Evolutionary conservation across 495 filamentous ascomycete species (phyloP), one percentile per base, ranked within the genome.

Genomic region (Barbatosphaeria neglecta): DNA sequence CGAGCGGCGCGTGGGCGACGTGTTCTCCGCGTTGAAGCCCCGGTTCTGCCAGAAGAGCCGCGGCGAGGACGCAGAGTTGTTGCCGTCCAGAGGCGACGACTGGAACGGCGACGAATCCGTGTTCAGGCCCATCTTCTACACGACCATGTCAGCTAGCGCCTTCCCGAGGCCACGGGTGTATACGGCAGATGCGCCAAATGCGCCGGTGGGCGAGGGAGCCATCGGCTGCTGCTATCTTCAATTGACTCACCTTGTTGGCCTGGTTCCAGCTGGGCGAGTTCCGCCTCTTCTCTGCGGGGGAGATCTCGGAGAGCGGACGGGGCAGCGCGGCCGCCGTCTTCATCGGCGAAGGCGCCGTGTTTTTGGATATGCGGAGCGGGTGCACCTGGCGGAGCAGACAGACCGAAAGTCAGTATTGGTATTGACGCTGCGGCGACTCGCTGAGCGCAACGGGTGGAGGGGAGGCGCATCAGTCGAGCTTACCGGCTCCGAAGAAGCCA

Each of bases 11-110:
- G 75, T 71, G 1, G 83, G 81, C 18, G 81, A 81, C 16, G 59
- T 69, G 67, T 93, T 93, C 59, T 94, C 87, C 6, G 72, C 64
- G 24, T 79, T 75, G 53, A 74, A 79, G 50, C 86, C 84, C 41
- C 82, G 81, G 49, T 78, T 84, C 59, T 92, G 82, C 88, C 89
- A 94, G 64, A 92, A 94, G 15, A 82, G 67, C 44, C 84, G 83
- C 22, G 86, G 81, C 13, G 87, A 89, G 27, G 82, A 35, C 2
- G 31, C 31, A 15, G 31, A n/a, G n/a, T n/a, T 77, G 22, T 80
- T 72, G 50, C 62, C 52, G 43, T 68, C 72, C 55, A 82, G 71
- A 18, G 84, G 86, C 3, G 86, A 88, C 17, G 81, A 75, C 56
- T 88, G 84, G 68, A 85, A 86, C 45, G 83, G 78, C 39, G 84